Evolutionary conservation across 257 asterid genomes (phyloP), one percentile per base, ranked within the genome.

Genomic region (Asclepias syriaca): DNA sequence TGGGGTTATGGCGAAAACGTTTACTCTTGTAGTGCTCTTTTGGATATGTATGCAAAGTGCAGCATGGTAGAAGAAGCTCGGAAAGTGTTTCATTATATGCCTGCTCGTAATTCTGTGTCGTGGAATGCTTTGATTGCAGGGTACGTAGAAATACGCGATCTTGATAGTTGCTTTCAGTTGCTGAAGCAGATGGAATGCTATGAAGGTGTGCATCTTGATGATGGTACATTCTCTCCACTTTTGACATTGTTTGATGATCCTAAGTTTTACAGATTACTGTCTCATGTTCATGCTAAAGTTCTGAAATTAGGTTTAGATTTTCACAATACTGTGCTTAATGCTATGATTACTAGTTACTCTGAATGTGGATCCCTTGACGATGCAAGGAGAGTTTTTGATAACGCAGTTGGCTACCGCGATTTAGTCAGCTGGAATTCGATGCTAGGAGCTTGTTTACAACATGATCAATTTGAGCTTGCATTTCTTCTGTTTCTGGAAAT

Each of bases 81-180:
- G 59, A 77, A 63, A 72, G 93, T 86, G 76, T 90, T 93, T 75
- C 49, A 56, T 32, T 51, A 71, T 78, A 87, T 92, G 95, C 84
- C 73, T 27, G 89, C 82, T 61, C 83, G 90, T 66, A 92, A 88
- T 79, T 59, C 84, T 10, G 94, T 92, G 45, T 88, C 98, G 18
- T 92, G 97, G 98, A 93, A 90, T 58, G 91, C 96, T 73, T 75
- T 93, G 84, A 87, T 93, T 67, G 88, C 91, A 56, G 97, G 93
- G 45, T 86, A 86, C 80, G 85, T 91, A 2, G 97, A 83, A 57
- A 78, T 39, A 7, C 89, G 95, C 8, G 74, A 86, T 65, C 46
- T 69, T 1, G 61, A 59, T 12, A 80, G 75, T 53, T 86, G 96
- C 68, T 71, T 88, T 70, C 78, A 77, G 67, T 77, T 88, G 73